phyloP scores from a whole-genome alignment of 2,329 filamentous ascomycete genomes.

The Claviceps purpurea region DNA sequence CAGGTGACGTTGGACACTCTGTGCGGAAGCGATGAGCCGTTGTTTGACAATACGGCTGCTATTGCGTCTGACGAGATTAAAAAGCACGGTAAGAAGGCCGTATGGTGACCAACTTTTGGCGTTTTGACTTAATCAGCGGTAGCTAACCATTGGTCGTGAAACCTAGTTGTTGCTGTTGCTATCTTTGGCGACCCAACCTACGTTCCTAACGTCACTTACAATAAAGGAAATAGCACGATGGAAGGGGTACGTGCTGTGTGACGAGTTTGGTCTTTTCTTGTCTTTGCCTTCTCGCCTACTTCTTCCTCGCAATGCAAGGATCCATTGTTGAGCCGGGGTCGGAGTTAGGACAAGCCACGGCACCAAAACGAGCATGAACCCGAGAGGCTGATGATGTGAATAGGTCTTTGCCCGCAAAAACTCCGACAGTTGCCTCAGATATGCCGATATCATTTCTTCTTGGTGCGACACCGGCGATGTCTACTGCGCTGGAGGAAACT shows the following conservation, averaged over 20 bases:
- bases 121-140: no score
- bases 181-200: slow-evolving; percentile 29
- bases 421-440: slow-evolving; percentile 21
- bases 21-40: slow-evolving; percentile 21
- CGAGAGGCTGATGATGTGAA: neutral
- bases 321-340: no score
- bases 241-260: slow-evolving; percentile 21
- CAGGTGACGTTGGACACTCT: slow-evolving; percentile 24
- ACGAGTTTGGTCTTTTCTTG: neutral
- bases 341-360: no score
- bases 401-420: slow-evolving; percentile 25
- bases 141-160: neutral
- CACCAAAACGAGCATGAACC: neutral
- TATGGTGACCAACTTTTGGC: neutral
- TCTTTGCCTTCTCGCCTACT: neutral
- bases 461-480: slow-evolving; percentile 29
- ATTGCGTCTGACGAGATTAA: slow-evolving; percentile 17
- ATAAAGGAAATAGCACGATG: slow-evolving; percentile 22
- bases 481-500: slow-evolving; percentile 24
- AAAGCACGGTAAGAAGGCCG: slow-evolving; percentile 16
- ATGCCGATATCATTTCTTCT: slow-evolving; percentile 22
- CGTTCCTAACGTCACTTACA: slow-evolving; percentile 21
- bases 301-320: no score
- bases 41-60: slow-evolving; percentile 15
- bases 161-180: slow-evolving; percentile 25